Evolutionary conservation across 2,329 filamentous ascomycete species (phyloP).

Genomic region (Fusarium vanettenii): DNA sequence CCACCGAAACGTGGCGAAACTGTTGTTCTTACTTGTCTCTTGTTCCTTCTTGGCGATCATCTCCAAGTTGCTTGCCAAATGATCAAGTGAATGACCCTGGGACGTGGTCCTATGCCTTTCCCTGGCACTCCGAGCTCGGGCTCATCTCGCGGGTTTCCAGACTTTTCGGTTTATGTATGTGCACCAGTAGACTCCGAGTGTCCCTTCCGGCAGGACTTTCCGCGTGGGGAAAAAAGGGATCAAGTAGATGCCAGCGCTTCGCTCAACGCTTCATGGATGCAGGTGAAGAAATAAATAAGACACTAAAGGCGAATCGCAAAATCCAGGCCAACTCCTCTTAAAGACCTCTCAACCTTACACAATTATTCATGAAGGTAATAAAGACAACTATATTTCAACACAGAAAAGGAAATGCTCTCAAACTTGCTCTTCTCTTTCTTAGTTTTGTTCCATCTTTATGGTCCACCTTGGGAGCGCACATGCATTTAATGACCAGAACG

Average conservation of each 20-base stretch:
- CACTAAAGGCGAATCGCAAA: background rate
- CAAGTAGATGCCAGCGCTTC: background rate
- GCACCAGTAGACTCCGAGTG: background rate
- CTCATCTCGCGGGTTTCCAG: too few species aligned
- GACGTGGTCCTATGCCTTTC: background rate
- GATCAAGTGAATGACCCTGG: background rate
- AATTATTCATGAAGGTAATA: background rate
- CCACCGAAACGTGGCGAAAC: background rate
- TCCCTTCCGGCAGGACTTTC: accelerated
- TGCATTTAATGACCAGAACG: background rate
- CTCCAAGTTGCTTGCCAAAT: background rate
- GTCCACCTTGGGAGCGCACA: background rate
- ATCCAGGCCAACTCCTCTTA: background rate
- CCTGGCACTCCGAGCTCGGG: background rate
- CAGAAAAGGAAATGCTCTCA: too few species aligned
- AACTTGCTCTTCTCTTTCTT: too few species aligned
- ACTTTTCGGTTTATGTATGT: background rate
- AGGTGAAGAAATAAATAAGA: background rate
- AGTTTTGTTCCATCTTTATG: background rate
- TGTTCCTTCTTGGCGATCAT: background rate
- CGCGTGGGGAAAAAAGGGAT: background rate
- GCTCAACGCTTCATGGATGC: background rate
- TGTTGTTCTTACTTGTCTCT: background rate
- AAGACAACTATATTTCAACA: too few species aligned
- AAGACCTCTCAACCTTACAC: background rate